A percentile compares a stretch with the other conserved stretches of the same genome.
phyloP scores from a whole-genome alignment of 1,139 yeast genomes.

The Saccharomyces pastorianus region DNA sequence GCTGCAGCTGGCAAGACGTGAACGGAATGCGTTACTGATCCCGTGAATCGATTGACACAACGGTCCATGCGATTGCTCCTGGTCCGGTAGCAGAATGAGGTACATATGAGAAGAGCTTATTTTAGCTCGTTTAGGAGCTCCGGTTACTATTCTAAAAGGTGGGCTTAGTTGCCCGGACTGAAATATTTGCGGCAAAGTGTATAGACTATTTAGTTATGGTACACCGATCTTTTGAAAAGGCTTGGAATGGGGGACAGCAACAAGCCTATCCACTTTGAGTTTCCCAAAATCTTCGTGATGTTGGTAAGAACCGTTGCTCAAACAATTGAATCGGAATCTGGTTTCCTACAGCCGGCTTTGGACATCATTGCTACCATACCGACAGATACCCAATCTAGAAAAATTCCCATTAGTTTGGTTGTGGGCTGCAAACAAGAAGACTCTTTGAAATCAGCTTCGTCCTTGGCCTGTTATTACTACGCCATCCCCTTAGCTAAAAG shows the following conservation, averaged over 20 bases:
- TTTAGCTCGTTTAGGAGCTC: neutral
- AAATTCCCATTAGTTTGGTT: constrained; percentile 17
- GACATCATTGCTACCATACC: constrained; percentile 17
- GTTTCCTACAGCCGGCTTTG: constrained; percentile 6
- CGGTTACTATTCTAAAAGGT: neutral
- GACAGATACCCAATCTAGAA: constrained; percentile 7
- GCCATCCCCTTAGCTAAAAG: neutral
- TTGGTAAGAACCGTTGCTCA: neutral
- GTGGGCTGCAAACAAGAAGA: constrained; percentile 3
- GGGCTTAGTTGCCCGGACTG: neutral
- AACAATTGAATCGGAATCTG: neutral
- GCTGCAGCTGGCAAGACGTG: neutral
- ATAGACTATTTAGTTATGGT: neutral
- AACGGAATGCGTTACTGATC: neutral
- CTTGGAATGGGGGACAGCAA: neutral
- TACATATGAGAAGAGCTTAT: neutral
- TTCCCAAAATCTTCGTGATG: neutral
- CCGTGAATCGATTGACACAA: neutral
- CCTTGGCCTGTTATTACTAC: constrained; percentile 2
- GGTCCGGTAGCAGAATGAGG: neutral
- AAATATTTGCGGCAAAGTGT: neutral
- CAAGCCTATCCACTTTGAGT: neutral
- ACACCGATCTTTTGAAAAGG: neutral
- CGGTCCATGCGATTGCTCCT: neutral
- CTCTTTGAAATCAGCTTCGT: neutral